These are phyloP conservation scores for Leucosporidium scottii DNA, from an alignment of 768 basidiomycete genomes.

Conservation along the genomic window DNA sequence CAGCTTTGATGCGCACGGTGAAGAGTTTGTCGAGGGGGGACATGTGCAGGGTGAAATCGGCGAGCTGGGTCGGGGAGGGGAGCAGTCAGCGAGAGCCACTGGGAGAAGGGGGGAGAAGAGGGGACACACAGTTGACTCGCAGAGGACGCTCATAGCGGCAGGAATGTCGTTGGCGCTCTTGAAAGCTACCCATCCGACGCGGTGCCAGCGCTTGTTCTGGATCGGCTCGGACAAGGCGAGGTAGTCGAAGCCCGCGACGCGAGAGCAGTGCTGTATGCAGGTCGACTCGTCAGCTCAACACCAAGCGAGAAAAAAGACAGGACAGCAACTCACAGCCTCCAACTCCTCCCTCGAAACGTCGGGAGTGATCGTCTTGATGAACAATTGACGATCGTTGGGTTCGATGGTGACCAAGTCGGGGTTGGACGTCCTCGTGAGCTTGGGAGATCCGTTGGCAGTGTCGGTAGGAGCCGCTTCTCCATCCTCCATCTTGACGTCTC, in stretches of 20 bases:
- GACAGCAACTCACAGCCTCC: constrained; percentile 23
- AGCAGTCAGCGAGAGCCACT: constrained; percentile 4
- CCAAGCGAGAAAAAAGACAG: background rate
- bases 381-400: constrained; percentile 2
- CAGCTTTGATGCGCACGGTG: constrained; percentile 55
- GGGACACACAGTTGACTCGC: constrained; percentile 69
- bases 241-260: constrained; percentile 74
- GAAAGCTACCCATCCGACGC: constrained; percentile 89
- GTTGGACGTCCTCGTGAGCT: background rate
- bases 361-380: constrained; percentile 26
- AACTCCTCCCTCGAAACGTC: constrained; percentile 21
- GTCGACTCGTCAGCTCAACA: background rate
- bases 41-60: constrained; percentile 88
- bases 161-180: constrained; percentile 75
- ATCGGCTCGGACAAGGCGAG: constrained; percentile 85
- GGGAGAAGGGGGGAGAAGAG: constrained; percentile 5
- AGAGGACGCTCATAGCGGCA: constrained; percentile 60
- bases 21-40: constrained; percentile 28
- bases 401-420: background rate
- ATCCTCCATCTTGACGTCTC: background rate
- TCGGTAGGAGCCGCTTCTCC: background rate
- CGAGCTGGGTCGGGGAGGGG: constrained; percentile 55
- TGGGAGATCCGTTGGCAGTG: background rate
- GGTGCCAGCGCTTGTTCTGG: constrained; percentile 87
- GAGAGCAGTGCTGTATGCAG: constrained; percentile 58